Evolutionary conservation across 179 eudicot genomes (phyloP).

Genomic region (Kewa caespitosa): DNA sequence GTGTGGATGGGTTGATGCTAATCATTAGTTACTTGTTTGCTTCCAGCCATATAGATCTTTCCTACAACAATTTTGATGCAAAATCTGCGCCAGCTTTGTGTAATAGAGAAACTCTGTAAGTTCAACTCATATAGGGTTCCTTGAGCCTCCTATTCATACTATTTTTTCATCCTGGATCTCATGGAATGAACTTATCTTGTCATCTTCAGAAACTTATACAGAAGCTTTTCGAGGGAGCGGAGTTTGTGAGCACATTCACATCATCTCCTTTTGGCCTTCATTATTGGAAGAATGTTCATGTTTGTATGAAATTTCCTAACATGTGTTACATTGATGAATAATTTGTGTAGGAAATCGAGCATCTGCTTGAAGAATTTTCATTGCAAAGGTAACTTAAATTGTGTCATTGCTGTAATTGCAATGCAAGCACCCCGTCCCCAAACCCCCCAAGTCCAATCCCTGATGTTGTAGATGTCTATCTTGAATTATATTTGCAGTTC

Average conservation of each 20-base stretch:
- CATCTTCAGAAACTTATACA: slow-evolving; percentile 35
- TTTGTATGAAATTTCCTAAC: background rate
- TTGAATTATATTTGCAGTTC: background rate
- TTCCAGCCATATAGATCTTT: slow-evolving; percentile 42
- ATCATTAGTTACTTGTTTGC: slow-evolving; percentile 16
- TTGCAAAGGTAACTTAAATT: slow-evolving; percentile 31
- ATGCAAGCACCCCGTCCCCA: background rate
- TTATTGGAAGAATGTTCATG: background rate
- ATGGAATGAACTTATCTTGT: slow-evolving; percentile 7
- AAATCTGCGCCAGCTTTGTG: slow-evolving; percentile 28
- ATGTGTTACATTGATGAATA: slow-evolving; percentile 10
- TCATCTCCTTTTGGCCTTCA: background rate
- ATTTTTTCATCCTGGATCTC: background rate
- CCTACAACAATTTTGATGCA: slow-evolving; percentile 40
- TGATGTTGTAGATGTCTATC: background rate
- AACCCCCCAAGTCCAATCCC: too few species aligned
- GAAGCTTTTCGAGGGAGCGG: slow-evolving; percentile 32
- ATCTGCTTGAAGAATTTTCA: slow-evolving; percentile 34
- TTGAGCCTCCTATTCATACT: slow-evolving; percentile 8
- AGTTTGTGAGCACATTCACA: slow-evolving; percentile 28
- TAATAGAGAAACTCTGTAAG: slow-evolving; percentile 36
- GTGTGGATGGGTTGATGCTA: background rate
- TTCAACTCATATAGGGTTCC: background rate
- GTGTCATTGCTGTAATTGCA: background rate
- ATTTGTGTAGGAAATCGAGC: slow-evolving; percentile 30